Percentiles rank a stretch among this genome's conserved stretches.
Evolutionary conservation across 2,329 filamentous ascomycete species (phyloP).

Genomic region (Colletotrichum sp.): DNA sequence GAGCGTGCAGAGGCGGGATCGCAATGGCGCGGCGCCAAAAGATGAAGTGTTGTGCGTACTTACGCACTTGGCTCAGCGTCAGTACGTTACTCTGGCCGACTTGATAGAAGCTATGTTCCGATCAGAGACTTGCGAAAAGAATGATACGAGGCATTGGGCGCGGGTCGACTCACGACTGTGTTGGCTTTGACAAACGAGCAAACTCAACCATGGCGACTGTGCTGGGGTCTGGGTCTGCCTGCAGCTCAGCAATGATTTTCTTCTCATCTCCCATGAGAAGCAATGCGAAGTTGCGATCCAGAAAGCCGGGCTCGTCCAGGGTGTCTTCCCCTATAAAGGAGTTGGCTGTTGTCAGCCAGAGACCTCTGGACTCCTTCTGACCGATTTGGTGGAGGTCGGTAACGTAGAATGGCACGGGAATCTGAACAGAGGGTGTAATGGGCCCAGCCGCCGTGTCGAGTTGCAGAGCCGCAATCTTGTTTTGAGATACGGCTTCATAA

Average conservation of each 20-base stretch:
- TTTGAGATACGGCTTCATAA: slow-evolving; percentile 80
- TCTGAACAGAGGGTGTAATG: slow-evolving; percentile 68
- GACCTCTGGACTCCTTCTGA: slow-evolving; percentile 72
- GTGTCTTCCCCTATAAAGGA: slow-evolving; percentile 74
- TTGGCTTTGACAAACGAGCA: slow-evolving; percentile 75
- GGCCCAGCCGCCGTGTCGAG: slow-evolving; percentile 68
- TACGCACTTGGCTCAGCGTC: slow-evolving; percentile 79
- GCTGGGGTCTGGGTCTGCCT: slow-evolving; percentile 77
- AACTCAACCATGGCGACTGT: slow-evolving; percentile 82
- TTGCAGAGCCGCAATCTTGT: slow-evolving; percentile 84
- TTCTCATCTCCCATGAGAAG: slow-evolving; percentile 85
- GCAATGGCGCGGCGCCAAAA: slow-evolving; percentile 95
- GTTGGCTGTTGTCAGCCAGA: slow-evolving; percentile 89
- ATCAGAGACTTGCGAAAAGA: slow-evolving; percentile 38
- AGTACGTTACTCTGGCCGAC: slow-evolving; percentile 75
- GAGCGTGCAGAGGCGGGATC: slow-evolving; percentile 86
- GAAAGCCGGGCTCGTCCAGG: slow-evolving; percentile 67
- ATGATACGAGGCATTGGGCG: background rate
- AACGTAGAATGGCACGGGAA: slow-evolving; percentile 71
- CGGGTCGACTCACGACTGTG: slow-evolving; percentile 56
- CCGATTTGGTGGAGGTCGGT: slow-evolving; percentile 74
- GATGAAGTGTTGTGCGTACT: slow-evolving; percentile 90
- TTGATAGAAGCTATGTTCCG: slow-evolving; percentile 68
- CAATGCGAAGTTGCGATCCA: slow-evolving; percentile 87
- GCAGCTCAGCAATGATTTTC: slow-evolving; percentile 74